Percentiles rank a stretch among this genome's conserved stretches.
These are phyloP conservation scores for Parastagonospora nodorum DNA, from an alignment of 2,329 filamentous ascomycete genomes.

Conservation along the genomic window DNA sequence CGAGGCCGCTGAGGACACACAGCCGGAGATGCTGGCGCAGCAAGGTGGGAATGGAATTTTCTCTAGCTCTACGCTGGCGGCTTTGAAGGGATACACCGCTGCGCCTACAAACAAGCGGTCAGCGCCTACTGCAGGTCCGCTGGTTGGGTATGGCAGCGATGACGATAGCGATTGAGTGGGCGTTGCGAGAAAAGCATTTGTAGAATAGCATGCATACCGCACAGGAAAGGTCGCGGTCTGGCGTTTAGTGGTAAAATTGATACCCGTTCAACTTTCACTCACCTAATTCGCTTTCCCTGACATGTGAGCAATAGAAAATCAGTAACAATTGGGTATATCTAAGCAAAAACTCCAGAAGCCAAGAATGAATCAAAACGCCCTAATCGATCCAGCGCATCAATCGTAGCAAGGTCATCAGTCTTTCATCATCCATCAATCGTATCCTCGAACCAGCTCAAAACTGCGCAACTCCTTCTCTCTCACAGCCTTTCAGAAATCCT, in stretches of 20 bases:
- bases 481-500: constrained; percentile 16
- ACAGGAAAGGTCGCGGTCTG: too few species aligned
- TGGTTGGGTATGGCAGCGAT: constrained; percentile 90
- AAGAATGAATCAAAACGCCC: neutral
- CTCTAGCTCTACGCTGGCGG: constrained; percentile 79
- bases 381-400: neutral
- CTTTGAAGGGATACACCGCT: constrained; percentile 63
- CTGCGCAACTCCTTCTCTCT: constrained; percentile 25
- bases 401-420: neutral
- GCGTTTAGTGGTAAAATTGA: too few species aligned
- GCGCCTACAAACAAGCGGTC: constrained; percentile 56
- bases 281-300: too few species aligned
- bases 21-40: constrained; percentile 11
- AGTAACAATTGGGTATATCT: neutral
- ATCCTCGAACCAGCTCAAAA: constrained; percentile 4
- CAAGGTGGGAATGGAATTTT: constrained; percentile 68
- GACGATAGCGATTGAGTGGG: constrained; percentile 54
- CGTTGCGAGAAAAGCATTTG: too few species aligned
- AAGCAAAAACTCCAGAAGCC: neutral
- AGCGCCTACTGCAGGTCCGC: constrained; percentile 65
- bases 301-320: neutral
- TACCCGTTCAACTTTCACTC: too few species aligned
- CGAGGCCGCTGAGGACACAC: constrained; percentile 48
- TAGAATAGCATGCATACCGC: too few species aligned
- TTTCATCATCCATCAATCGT: neutral